Base-by-base conservation (phyloP, 768 basidiomycete species). In the Lentinula detonsa region DNA sequence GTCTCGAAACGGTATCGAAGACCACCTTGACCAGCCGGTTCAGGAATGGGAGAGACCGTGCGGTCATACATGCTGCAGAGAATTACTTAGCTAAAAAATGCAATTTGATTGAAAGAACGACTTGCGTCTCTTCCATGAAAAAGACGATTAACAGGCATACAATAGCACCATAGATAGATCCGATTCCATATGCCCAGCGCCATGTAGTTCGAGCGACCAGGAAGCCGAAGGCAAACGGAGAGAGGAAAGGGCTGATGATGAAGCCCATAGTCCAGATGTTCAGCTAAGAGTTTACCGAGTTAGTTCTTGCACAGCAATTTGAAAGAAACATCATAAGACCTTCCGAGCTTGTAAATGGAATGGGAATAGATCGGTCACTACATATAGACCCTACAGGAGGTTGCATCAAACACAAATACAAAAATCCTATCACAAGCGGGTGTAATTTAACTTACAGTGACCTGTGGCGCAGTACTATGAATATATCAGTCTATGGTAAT, bases 261-360 rank as follows among this genome's bases (percentile, higher is more conserved):
- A 88, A 86, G 1, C 86, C 88, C 80, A 89, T 84, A 3, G 86
- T 88, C 87, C 86, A 88, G 54, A 85, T 71, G 64, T 86, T 87
- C 39, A 88, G 76, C 85, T 87, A 61, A 15, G 28, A 13, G 16
- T 54, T 8, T 28, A 57, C n/a, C 15, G 18, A 28, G 46, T 34
- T 15, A 39, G 51, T 54, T 51, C 21, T 48, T 23, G 5, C 46
- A 4, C 46, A 21, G 39, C 45, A 5, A 16, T 16, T 40, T 37
- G 4, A 31, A 35, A 61, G 6, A 13, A 50, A 28, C 2, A 23
- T 8, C n/a, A 51, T 21, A 28, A 72, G 15, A 84, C 82, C 81
- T 84, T 86, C 35, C 85, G 78, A 16, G 85, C 85, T 72, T 87
- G 86, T 1, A 84, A 70, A 66, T 88, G 87, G 77, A 88, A 88